Evolutionary conservation across 768 basidiomycete genomes (phyloP).

Genomic region (Kwoniella mangroviensis): DNA sequence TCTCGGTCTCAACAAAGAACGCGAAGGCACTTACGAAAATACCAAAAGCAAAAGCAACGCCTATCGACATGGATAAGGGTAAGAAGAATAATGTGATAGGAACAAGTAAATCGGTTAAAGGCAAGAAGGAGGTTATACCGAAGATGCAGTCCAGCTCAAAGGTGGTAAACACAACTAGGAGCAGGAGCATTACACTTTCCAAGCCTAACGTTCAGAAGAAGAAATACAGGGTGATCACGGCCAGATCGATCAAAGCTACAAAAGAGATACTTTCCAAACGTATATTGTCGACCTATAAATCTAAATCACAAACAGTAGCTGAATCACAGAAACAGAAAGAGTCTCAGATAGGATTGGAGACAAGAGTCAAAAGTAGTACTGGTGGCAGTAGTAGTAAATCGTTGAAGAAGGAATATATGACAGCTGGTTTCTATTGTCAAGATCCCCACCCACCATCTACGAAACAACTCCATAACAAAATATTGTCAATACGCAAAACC

Average conservation of each 20-base stretch:
- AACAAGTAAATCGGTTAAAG: not conserved
- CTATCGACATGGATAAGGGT: not conserved
- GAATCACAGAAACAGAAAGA: no score
- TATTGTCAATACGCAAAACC: constrained; percentile 6
- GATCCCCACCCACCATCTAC: constrained; percentile 34
- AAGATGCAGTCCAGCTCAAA: not conserved
- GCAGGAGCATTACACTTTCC: not conserved
- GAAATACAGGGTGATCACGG: not conserved
- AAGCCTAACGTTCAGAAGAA: not conserved
- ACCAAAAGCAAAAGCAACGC: not conserved
- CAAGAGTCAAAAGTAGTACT: not conserved
- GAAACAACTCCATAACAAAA: constrained; percentile 34
- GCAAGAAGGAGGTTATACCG: not conserved
- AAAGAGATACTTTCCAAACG: not conserved
- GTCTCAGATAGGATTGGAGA: not conserved
- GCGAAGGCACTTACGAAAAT: not conserved
- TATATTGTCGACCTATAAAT: not conserved
- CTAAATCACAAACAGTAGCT: no score
- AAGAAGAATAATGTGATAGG: not conserved
- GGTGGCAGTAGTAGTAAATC: not conserved
- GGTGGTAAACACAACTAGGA: not conserved
- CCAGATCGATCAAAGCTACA: not conserved
- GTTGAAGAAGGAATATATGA: constrained; percentile 41
- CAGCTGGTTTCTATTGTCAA: constrained; percentile 50
- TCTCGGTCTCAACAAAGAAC: not conserved